Evolutionary conservation across 108 stramenopile species (phyloP).

Genomic region (Pseudonitzschia pungens): DNA sequence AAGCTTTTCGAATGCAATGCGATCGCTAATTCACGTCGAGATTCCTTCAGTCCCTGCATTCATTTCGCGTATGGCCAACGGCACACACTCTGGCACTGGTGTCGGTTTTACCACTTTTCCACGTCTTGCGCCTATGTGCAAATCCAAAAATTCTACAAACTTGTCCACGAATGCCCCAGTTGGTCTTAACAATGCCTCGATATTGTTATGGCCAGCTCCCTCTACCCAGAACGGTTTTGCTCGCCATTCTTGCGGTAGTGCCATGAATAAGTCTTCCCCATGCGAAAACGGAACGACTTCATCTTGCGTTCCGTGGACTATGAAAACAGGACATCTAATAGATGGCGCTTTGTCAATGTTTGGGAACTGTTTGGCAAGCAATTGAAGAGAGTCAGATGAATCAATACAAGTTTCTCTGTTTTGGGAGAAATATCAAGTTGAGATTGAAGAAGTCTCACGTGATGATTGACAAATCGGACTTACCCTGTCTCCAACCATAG

Average conservation of each 20-base stretch:
- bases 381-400: too few species aligned
- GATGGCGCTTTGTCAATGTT: conserved; percentile 87
- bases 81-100: conserved; percentile 75
- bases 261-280: conserved; percentile 90
- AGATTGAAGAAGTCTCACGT: neutral
- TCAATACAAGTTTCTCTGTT: too few species aligned
- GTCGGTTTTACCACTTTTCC: conserved; percentile 58
- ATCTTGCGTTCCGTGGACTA: conserved; percentile 92
- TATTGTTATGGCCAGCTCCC: conserved; percentile 92
- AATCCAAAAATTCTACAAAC: conserved; percentile 79
- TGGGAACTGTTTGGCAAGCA: conserved; percentile 63
- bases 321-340: conserved; percentile 89
- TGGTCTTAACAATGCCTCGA: conserved; percentile 83
- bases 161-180: conserved; percentile 82
- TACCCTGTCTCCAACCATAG: conserved; percentile 90
- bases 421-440: too few species aligned
- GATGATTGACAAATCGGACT: conserved; percentile 22
- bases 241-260: conserved; percentile 81
- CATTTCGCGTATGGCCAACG: conserved; percentile 45
- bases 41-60: conserved; percentile 4
- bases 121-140: conserved; percentile 76
- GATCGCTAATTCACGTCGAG: neutral
- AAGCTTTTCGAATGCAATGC: too few species aligned
- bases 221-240: conserved; percentile 91
- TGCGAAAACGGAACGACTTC: conserved; percentile 96